Percentiles rank a stretch among this genome's conserved stretches.
Evolutionary conservation across 2,329 filamentous ascomycete species (phyloP).

Genomic region (Alternaria postmessia): DNA sequence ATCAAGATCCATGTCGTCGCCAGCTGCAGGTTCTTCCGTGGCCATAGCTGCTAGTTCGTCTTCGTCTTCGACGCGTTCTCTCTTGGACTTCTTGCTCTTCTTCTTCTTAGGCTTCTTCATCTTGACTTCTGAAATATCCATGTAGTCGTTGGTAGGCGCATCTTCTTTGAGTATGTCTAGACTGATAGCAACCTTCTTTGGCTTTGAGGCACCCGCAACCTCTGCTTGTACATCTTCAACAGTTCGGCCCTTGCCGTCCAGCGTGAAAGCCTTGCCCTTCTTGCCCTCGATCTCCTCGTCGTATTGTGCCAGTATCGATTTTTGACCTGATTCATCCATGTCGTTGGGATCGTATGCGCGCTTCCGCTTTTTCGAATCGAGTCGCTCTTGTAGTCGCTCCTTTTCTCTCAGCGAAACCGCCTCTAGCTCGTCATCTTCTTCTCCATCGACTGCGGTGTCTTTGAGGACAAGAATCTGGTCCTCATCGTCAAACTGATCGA

Average conservation of each 20-base stretch:
- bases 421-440: slow-evolving; percentile 90
- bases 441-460: slow-evolving; percentile 81
- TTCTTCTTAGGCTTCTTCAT: slow-evolving; percentile 69
- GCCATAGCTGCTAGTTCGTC: slow-evolving; percentile 61
- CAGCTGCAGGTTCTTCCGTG: slow-evolving; percentile 39
- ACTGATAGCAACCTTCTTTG: slow-evolving; percentile 75
- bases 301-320: slow-evolving; percentile 83
- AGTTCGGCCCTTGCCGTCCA: slow-evolving; percentile 78
- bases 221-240: slow-evolving; percentile 67
- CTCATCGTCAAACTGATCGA: slow-evolving; percentile 79
- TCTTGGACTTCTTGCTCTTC: slow-evolving; percentile 43
- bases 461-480: slow-evolving; percentile 96
- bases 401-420: slow-evolving; percentile 75
- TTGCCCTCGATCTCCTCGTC: slow-evolving; percentile 95
- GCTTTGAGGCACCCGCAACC: slow-evolving; percentile 61
- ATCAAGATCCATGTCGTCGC: slow-evolving; percentile 77
- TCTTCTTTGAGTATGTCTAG: slow-evolving; percentile 75
- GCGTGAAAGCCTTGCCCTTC: slow-evolving; percentile 84
- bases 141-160: slow-evolving; percentile 81
- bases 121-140: slow-evolving; percentile 86
- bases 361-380: slow-evolving; percentile 90
- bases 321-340: slow-evolving; percentile 69
- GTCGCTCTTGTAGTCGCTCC: slow-evolving; percentile 75
- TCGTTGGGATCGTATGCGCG: slow-evolving; percentile 87
- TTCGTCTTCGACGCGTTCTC: slow-evolving; percentile 60